Evolutionary conservation across 225 moss, liverwort and hornwort species (phyloP).

Genomic region (Polytrichum commune): DNA sequence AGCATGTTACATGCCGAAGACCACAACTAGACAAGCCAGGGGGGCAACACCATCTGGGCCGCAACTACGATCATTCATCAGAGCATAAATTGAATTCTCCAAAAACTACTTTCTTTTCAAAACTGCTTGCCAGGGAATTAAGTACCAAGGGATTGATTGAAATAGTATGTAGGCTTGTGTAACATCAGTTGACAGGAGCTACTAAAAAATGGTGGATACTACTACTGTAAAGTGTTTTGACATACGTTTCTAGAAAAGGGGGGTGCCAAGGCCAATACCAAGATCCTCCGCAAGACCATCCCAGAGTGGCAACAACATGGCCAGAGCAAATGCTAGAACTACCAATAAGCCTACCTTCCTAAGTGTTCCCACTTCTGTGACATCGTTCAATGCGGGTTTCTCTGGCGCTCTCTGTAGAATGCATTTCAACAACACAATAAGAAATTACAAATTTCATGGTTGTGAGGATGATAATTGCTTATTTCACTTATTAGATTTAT

Average conservation of each 20-base stretch:
- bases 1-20: too few relatives aligned
- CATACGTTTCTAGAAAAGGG: conserved; percentile 31
- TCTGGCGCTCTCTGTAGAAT: conserved; percentile 69
- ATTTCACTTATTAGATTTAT: too few relatives aligned
- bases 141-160: too few relatives aligned
- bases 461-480: too few relatives aligned
- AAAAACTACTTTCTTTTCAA: too few relatives aligned
- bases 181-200: conserved; percentile 30
- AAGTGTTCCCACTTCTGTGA: conserved; percentile 71
- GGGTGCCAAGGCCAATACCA: conserved; percentile 69
- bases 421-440: too few relatives aligned
- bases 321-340: conserved; percentile 62
- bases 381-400: conserved; percentile 87
- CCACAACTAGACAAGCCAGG: too few relatives aligned
- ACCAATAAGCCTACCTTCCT: conserved; percentile 62
- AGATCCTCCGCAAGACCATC: conserved; percentile 94
- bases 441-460: too few relatives aligned
- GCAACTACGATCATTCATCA: too few relatives aligned
- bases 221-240: neutral
- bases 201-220: conserved; percentile 13
- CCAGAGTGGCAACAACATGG: conserved; percentile 83
- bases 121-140: too few relatives aligned
- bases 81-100: too few relatives aligned
- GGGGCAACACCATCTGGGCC: too few relatives aligned
- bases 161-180: conserved; percentile 24